These are phyloP conservation scores for Didymella sp. DNA, from an alignment of 2,329 filamentous ascomycete genomes.

Conservation along the genomic window DNA sequence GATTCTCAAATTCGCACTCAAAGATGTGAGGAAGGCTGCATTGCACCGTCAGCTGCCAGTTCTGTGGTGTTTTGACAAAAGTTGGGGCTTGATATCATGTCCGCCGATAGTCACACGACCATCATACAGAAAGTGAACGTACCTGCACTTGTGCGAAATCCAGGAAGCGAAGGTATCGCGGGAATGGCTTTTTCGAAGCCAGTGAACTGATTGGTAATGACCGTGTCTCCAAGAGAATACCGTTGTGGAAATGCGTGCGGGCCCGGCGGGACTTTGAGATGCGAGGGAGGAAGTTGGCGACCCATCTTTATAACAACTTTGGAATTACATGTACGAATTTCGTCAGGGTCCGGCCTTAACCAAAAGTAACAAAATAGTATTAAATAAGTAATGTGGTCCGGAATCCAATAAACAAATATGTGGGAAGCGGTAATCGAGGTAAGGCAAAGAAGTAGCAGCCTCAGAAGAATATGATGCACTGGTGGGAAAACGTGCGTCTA, in stretches of 20 bases:
- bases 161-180: slow-evolving; percentile 46
- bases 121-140: slow-evolving; percentile 33
- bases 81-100: slow-evolving; percentile 15
- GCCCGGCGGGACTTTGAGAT: slow-evolving; percentile 43
- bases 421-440: slow-evolving; percentile 12
- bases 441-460: slow-evolving; percentile 19
- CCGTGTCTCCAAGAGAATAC: slow-evolving; percentile 37
- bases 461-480: slow-evolving; percentile 27
- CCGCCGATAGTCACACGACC: slow-evolving; percentile 28
- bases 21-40: slow-evolving; percentile 81
- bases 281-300: slow-evolving; percentile 45
- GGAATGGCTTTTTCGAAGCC: slow-evolving; percentile 48
- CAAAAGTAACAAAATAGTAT: slow-evolving; percentile 9
- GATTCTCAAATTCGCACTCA: slow-evolving; percentile 80
- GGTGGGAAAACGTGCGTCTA: slow-evolving; percentile 42
- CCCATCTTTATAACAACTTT: slow-evolving; percentile 32
- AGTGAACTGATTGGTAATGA: slow-evolving; percentile 45
- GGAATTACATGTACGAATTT: slow-evolving; percentile 34
- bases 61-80: not conserved
- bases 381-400: slow-evolving; percentile 14
- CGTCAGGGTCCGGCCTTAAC: slow-evolving; percentile 29
- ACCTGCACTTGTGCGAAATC: slow-evolving; percentile 50
- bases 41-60: slow-evolving; percentile 21
- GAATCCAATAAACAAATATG: slow-evolving; percentile 17
- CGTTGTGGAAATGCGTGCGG: slow-evolving; percentile 42